A percentile compares a stretch with the other conserved stretches of the same genome.
Conservation (phyloP, 306 rosid species). For the Canavalia gladiata region DNA sequence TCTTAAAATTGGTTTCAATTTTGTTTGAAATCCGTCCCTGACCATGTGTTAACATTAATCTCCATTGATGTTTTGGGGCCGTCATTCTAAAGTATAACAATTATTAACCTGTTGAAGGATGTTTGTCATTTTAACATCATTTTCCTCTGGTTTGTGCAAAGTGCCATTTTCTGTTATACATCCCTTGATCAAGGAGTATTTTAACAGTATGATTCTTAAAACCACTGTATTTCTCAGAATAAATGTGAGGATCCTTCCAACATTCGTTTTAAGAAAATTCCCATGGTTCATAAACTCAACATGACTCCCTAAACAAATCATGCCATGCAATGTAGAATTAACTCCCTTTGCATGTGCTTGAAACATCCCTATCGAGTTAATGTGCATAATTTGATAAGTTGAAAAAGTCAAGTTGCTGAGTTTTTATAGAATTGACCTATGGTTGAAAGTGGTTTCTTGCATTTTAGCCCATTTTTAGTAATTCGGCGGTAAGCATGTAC, state of each 20-base stretch:
- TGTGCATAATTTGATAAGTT: background rate
- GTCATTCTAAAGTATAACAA: background rate
- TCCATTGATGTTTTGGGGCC: background rate
- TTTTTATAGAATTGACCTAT: background rate
- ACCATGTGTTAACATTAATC: background rate
- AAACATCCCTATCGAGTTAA: background rate
- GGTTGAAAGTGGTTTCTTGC: constrained; percentile 1
- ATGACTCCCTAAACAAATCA: constrained; percentile 2
- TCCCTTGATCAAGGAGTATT: background rate
- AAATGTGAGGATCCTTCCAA: background rate
- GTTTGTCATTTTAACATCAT: background rate
- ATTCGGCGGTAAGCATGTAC: constrained; percentile 2
- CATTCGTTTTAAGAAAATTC: constrained; percentile 7
- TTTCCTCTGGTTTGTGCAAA: constrained; percentile 11
- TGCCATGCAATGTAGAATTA: background rate
- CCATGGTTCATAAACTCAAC: constrained; percentile 15
- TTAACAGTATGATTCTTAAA: background rate
- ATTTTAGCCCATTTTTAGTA: background rate
- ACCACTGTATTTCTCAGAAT: background rate
- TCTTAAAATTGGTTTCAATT: constrained; percentile 26
- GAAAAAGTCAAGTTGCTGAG: background rate
- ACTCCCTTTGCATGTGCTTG: background rate
- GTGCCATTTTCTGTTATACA: constrained; percentile 29
- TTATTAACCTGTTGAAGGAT: background rate
- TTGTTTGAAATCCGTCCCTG: constrained; percentile 14